Evolutionary conservation across 352 stramenopile genomes (phyloP), one percentile per base, ranked within the genome.

Genomic region (Phytophthora meadii): DNA sequence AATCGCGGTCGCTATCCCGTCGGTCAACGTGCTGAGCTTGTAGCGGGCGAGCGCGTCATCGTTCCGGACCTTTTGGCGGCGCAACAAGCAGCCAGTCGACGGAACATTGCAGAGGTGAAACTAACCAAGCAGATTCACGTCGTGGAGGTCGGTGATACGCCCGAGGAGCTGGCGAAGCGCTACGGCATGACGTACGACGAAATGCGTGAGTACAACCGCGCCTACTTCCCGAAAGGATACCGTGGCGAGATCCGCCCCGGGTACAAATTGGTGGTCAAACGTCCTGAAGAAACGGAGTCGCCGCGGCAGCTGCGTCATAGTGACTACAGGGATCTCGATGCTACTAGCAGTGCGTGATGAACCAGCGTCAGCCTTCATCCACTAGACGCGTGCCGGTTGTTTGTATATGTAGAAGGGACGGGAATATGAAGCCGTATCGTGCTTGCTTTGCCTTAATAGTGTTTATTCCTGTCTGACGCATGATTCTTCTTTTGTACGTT

Each of bases 61-160:
- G 87, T 95, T 19, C 84, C 84, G 1, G 86, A 93, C 32, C 70
- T 79, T 27, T 65, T 90, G 59, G 78, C 83, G 11, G 74, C 77
- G 6, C 66, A 87, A 17, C 61, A 74, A 54, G 85, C 82, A 22
- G 72, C 77, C n/a, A 70, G 67, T 52, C 73, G 83, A 56, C 80
- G 84, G 53, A 88, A 94, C 56, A 79, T 94, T 27, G 84, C 79
- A 0, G 87, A 95, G 51, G 74, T 95, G 37, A 91, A 84, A 59
- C 86, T 95, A 30, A 95, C 83, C 45, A 94, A 93, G 76, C 84
- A 94, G 68, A 95, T 95, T 52, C 84, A 95, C 54, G 64, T 89
- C 9, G 87, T 95, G n/a, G 74, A 88, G 39, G 51, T 60, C 2
- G 86, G 79, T 41, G 87, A 95, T 27, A 93, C 87, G n/a, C 85